Percentiles rank a stretch among this genome's conserved stretches.
Conservation (phyloP, 2,329 filamentous ascomycete genomes). For the Biscogniauxia marginata region DNA sequence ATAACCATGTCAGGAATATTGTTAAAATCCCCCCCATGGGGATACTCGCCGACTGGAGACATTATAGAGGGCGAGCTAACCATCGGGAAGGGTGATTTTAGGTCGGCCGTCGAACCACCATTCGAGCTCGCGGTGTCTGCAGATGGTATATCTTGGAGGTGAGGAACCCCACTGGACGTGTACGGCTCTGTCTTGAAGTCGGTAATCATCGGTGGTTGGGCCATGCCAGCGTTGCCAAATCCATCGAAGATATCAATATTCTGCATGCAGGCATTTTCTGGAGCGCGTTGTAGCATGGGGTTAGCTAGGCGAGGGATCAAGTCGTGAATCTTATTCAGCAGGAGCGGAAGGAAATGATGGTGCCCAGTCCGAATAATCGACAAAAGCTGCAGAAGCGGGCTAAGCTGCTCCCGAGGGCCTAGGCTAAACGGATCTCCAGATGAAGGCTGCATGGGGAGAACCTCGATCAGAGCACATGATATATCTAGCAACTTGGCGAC, state of each 20-base stretch:
- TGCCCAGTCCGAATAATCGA: conserved; percentile 72
- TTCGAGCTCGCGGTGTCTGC: conserved; percentile 39
- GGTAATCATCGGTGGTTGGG: conserved; percentile 48
- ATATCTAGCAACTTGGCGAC: conserved; percentile 82
- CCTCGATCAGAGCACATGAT: conserved; percentile 69
- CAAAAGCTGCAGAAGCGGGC: conserved; percentile 65
- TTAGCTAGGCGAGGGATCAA: conserved; percentile 62
- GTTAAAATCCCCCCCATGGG: conserved; percentile 46
- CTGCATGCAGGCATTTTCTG: conserved; percentile 47
- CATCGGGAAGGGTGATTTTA: conserved; percentile 47
- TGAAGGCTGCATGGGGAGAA: conserved; percentile 64
- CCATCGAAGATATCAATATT: conserved; percentile 64
- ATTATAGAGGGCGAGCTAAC: conserved; percentile 53
- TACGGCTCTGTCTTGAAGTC: conserved; percentile 45
- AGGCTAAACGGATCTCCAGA: conserved; percentile 61
- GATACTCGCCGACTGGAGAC: conserved; percentile 51
- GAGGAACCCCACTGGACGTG: conserved; percentile 36
- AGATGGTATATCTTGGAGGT: conserved; percentile 39
- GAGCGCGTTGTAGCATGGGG: conserved; percentile 58
- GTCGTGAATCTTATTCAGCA: conserved; percentile 74
- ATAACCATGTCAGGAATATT: conserved; percentile 55
- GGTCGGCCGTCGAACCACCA: conserved; percentile 38
- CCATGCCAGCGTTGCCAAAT: conserved; percentile 63
- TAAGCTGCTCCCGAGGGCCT: conserved; percentile 72
- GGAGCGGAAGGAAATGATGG: conserved; percentile 72